Conservation (phyloP, 2,329 filamentous ascomycete species). For the Kalaharituber pfeilii region DNA sequence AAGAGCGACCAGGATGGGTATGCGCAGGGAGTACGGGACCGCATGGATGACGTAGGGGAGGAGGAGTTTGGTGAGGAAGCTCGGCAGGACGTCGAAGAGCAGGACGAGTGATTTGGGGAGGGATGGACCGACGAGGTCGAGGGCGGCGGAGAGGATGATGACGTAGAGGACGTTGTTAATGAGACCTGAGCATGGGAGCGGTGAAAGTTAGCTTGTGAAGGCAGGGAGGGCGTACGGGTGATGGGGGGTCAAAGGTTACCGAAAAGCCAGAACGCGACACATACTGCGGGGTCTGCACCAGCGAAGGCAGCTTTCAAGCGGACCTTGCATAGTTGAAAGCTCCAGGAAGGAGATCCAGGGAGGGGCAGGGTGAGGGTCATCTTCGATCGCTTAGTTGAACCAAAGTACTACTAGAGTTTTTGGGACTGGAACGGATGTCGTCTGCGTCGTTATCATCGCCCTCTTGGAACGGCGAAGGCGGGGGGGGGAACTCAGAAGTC, state of each 20-base stretch:
- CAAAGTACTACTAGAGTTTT: too few species aligned
- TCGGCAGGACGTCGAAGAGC: constrained; percentile 79
- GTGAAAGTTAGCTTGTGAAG: not conserved
- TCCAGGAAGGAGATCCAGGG: constrained; percentile 42
- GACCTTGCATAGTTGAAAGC: constrained; percentile 56
- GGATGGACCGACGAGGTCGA: constrained; percentile 75
- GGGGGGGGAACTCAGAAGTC: too few species aligned
- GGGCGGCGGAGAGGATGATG: constrained; percentile 83
- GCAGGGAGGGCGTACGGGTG: not conserved
- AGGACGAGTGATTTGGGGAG: constrained; percentile 86
- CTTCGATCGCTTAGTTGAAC: too few species aligned
- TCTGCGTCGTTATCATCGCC: too few species aligned
- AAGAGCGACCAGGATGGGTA: constrained; percentile 54
- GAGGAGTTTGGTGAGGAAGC: constrained; percentile 70
- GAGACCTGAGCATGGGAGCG: constrained; percentile 39
- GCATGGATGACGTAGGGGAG: constrained; percentile 88
- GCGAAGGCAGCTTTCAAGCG: constrained; percentile 46
- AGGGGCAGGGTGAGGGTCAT: constrained; percentile 33
- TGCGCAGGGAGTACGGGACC: constrained; percentile 60
- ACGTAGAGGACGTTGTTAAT: constrained; percentile 98
- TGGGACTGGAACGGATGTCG: too few species aligned
- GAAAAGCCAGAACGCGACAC: constrained; percentile 81
- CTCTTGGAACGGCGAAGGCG: too few species aligned
- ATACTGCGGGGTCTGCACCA: constrained; percentile 52
- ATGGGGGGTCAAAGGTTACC: constrained; percentile 37